Evolutionary conservation across 2,329 filamentous ascomycete genomes (phyloP), one percentile per base, ranked within the genome.

Genomic region (Fusarium veterinarium): DNA sequence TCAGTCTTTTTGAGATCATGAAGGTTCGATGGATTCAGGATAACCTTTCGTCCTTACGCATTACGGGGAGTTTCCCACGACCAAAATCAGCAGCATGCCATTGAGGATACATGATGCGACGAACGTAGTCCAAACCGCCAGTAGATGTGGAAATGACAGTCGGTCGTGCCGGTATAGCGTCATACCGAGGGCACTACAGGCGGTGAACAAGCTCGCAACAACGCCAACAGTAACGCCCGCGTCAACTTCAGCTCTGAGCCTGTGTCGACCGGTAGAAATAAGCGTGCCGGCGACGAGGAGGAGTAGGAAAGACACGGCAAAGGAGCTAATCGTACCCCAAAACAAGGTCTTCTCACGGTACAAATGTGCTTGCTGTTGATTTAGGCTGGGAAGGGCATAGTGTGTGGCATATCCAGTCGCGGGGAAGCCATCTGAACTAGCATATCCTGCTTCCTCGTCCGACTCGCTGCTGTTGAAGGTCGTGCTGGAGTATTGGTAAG

Each of bases 171-270:
- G 85, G 56, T 87, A 87, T 17, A 91, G 79, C 71, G 89, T 86
- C 78, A 88, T 86, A 38, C 87, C 89, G 11, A 93, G 84, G 2
- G 87, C 92, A 17, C 87, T 83, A 51, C 90, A 88, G 1, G 89
- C 89, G 75, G 90, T 90, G 67, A 90, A 86, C 44, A 95, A 79
- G 71, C 91, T 93, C 35, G 89, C 85, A 37, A 93, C 86, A 20
- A 92, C 90, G 14, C 92, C 93, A 44, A 93, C 85, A 2, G 93
- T 86, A 4, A 93, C 91, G 13, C 91, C 93, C 0, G 89, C 89
- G 75, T 95, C 92, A 7, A 95, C 93, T 79, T 93, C 90, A n/a
- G 90, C 85, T 8, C 88, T 86, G 72, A 92, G 85, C 79, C 89
- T 92, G 78, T 90, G 91, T 51, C 89, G 86, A 13, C 92, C 93